These are phyloP conservation scores for Beauveria australis DNA, from an alignment of 2,329 filamentous ascomycete species.

Conservation along the genomic window DNA sequence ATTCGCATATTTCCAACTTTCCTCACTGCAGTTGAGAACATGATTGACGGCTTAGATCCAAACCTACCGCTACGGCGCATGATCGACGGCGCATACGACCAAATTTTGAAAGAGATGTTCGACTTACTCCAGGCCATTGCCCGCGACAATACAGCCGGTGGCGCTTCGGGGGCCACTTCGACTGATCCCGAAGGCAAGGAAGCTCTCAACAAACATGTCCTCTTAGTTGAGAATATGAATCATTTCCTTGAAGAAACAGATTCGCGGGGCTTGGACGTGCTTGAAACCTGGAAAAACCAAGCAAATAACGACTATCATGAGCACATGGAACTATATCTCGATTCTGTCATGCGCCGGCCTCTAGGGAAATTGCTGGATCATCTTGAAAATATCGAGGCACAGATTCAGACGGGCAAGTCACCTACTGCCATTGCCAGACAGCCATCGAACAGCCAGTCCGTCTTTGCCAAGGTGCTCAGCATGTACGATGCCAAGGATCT, in stretches of 20 bases:
- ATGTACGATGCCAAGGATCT: conserved; percentile 78
- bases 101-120: conserved; percentile 92
- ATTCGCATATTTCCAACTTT: conserved; percentile 90
- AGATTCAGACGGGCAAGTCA: conserved; percentile 51
- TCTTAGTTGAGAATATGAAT: conserved; percentile 98
- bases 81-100: conserved; percentile 80
- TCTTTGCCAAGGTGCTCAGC: conserved; percentile 79
- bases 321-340: conserved; percentile 81
- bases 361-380: conserved; percentile 88
- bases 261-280: conserved; percentile 60
- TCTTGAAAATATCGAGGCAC: conserved; percentile 77
- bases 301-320: conserved; percentile 73
- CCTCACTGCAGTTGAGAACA: conserved; percentile 73
- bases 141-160: conserved; percentile 51
- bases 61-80: conserved; percentile 60
- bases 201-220: conserved; percentile 91
- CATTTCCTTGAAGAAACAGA: conserved; percentile 92
- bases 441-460: conserved; percentile 71
- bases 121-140: conserved; percentile 95
- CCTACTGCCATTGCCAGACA: conserved; percentile 63
- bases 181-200: conserved; percentile 81
- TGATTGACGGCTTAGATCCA: conserved; percentile 54
- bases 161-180: conserved; percentile 32
- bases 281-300: conserved; percentile 75
- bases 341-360: conserved; percentile 79